Conservation (phyloP, 2,329 filamentous ascomycete species). For the Microsporum audouinii region DNA sequence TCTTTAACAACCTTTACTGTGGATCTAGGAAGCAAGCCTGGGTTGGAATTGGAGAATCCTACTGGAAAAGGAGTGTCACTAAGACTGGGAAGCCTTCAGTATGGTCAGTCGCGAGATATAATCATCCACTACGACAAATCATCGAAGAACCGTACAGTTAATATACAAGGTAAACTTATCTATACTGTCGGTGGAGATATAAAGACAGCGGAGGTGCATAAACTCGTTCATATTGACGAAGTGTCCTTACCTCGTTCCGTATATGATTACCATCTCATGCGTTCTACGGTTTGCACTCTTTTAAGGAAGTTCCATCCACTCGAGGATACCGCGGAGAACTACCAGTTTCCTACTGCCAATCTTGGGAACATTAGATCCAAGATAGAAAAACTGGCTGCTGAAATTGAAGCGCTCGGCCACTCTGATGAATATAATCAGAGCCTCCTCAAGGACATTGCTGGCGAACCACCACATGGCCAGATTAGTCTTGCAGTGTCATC, state of each 20-base stretch:
- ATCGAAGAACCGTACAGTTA: conserved; percentile 10
- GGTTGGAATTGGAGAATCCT: conserved; percentile 31
- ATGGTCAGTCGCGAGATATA: conserved; percentile 50
- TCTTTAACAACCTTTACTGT: conserved; percentile 13
- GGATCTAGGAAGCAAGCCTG: conserved; percentile 18
- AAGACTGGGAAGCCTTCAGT: conserved; percentile 43
- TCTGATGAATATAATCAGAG: conserved; percentile 31
- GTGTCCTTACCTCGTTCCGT: conserved; percentile 5
- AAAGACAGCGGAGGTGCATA: conserved; percentile 5
- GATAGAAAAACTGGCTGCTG: conserved; percentile 24
- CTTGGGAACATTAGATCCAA: conserved; percentile 13
- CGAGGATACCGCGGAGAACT: conserved; percentile 29
- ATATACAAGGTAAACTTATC: conserved; percentile 20
- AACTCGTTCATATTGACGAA: neutral
- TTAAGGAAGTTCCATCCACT: conserved; percentile 38
- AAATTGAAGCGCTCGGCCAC: conserved; percentile 28
- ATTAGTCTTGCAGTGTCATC: conserved; percentile 39
- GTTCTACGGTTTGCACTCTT: conserved; percentile 41
- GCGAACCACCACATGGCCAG: conserved; percentile 38
- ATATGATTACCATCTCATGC: conserved; percentile 42
- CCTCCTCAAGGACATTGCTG: conserved; percentile 41
- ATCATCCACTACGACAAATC: conserved; percentile 31
- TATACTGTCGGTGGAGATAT: conserved; percentile 13
- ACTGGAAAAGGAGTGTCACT: conserved; percentile 15
- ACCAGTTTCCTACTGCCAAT: neutral